A percentile compares a stretch with the other conserved stretches of the same genome.
Evolutionary conservation across 257 asterid species (phyloP).

Genomic region (Petrea volubilis): DNA sequence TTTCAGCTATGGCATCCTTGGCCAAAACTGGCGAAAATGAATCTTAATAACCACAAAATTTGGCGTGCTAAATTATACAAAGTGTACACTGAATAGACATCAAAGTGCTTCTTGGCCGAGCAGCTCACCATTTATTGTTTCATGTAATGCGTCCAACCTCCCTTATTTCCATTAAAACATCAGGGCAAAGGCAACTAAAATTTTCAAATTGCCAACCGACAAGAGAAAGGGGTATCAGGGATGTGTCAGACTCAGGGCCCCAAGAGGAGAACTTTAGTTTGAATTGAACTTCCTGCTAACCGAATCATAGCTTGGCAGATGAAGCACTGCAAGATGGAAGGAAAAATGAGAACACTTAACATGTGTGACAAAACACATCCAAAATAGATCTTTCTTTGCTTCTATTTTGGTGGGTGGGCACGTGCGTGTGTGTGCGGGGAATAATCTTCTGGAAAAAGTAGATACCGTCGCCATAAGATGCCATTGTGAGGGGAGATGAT

Average conservation of each 20-base stretch:
- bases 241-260: not conserved
- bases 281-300: constrained; percentile 58
- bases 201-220: not conserved
- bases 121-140: constrained; percentile 22
- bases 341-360: constrained; percentile 4
- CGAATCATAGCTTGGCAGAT: constrained; percentile 62
- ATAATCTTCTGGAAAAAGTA: not conserved
- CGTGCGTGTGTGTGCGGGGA: not conserved
- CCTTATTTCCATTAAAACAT: constrained; percentile 33
- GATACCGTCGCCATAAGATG: constrained; percentile 86
- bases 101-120: constrained; percentile 8
- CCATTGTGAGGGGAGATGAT: constrained; percentile 76
- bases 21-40: not conserved
- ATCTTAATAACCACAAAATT: constrained; percentile 10
- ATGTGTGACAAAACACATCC: not conserved
- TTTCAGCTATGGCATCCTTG: not conserved
- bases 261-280: constrained; percentile 22
- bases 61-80: constrained; percentile 14
- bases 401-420: no score
- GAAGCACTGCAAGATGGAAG: constrained; percentile 50
- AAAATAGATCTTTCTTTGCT: not conserved
- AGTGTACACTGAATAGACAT: constrained; percentile 11
- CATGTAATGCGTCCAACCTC: constrained; percentile 14
- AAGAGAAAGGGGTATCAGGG: constrained; percentile 2
- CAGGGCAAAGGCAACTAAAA: constrained; percentile 25